These are phyloP conservation scores for Aspergillus coremiiformis DNA, from an alignment of 495 filamentous ascomycete species.

Conservation along the genomic window DNA sequence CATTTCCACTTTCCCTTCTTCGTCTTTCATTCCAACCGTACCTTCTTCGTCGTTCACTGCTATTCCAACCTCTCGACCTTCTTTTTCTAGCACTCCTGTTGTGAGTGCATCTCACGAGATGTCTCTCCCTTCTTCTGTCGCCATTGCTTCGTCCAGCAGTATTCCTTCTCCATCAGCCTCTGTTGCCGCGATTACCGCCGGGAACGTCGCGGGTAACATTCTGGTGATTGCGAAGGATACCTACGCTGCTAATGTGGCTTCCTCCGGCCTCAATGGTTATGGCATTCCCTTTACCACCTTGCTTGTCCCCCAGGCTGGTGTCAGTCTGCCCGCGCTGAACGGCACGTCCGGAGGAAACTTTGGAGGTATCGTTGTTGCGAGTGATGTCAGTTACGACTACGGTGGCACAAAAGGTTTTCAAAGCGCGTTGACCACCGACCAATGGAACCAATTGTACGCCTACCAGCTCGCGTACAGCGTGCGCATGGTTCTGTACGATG, in stretches of 20 bases:
- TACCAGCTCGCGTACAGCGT: constrained; percentile 54
- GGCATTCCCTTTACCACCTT: constrained; percentile 53
- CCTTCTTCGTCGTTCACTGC: constrained; percentile 10
- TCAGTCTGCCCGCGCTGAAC: constrained; percentile 45
- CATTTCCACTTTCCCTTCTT: constrained; percentile 11
- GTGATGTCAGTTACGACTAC: constrained; percentile 52
- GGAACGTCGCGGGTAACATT: constrained; percentile 39
- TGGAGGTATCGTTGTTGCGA: constrained; percentile 48
- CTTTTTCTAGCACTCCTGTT: constrained; percentile 14
- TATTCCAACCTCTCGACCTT: constrained; percentile 5
- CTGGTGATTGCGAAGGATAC: constrained; percentile 51
- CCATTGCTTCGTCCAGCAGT: constrained; percentile 9
- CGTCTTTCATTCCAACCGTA: constrained; percentile 9
- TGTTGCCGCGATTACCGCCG: constrained; percentile 16
- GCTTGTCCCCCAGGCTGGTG: constrained; percentile 45
- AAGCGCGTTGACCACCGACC: constrained; percentile 48
- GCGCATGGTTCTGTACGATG: constrained; percentile 54
- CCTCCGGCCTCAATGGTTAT: constrained; percentile 51
- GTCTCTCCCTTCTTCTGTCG: constrained; percentile 22
- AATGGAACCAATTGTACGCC: constrained; percentile 49
- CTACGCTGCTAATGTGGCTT: constrained; percentile 38
- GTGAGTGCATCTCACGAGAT: constrained; percentile 15
- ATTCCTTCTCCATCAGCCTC: constrained; percentile 16
- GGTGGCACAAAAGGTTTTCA: constrained; percentile 30
- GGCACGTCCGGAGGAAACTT: constrained; percentile 45